Evolutionary conservation across 257 asterid genomes (phyloP), one percentile per base, ranked within the genome.

Genomic region (Linderniella brevidens): DNA sequence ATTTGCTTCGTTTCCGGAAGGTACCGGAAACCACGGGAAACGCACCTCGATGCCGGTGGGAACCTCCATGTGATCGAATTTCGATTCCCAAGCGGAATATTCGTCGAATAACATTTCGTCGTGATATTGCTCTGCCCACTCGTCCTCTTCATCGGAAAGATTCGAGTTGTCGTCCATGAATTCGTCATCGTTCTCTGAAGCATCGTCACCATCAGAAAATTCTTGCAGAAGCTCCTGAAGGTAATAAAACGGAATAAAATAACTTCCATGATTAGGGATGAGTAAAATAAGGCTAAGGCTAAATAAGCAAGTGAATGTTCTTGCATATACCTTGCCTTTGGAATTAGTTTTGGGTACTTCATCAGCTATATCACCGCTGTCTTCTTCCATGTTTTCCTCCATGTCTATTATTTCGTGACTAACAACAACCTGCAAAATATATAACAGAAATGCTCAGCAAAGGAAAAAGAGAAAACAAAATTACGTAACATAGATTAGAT

Each of bases 31-130:
- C 93, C 88, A 83, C 50, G 95, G 97, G 51, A 80, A 53, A 16
- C 79, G 63, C 13, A 68, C 82, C 83, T 83, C 95, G 35, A 80
- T 70, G 16, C 95, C 92, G 20, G 95, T 74, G 19, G 95, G 95
- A 48, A 80, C 71, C 60, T 74, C 88, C 78, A 78, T 68, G 59
- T 67, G 64, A 59, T 87, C 97, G 53, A 80, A 80, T 56, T 70
- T 76, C 8, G 93, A 67, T 55, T 76, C 74, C 64, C 71, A 51
- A 61, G 43, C 50, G 32, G 67, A 49, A 59, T 58, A 63, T 29
- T 74, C 90, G 15, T 75, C 84, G 47, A 17, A 65, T 13, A 64
- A 5, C 51, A 65, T 56, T 40, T 78, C 85, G 20, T 76, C 93
- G 59, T 58, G 64, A 64, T 58, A 71, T 61, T 70, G 42, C 32